Percentiles rank a stretch among this genome's conserved stretches.
Evolutionary conservation across 371 early-diverging fungal species (phyloP).

Genomic region (Mucor circinelloides): DNA sequence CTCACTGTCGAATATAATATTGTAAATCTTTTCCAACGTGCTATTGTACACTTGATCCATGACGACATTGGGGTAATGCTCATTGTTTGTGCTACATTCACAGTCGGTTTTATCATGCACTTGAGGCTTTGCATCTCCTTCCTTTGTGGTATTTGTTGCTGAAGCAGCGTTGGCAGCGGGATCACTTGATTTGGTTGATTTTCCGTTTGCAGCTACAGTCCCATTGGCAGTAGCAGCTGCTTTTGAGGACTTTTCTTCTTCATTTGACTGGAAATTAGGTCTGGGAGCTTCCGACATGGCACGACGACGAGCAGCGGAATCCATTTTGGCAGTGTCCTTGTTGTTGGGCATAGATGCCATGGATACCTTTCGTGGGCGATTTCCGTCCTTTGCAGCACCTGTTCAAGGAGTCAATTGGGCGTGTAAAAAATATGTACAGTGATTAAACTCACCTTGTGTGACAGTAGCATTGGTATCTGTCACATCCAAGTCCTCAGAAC

Average conservation of each 20-base stretch:
- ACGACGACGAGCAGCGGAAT: slow-evolving; percentile 9
- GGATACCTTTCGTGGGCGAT: slow-evolving; percentile 7
- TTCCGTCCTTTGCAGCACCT: background rate
- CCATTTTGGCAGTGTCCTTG: background rate
- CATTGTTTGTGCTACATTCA: slow-evolving; percentile 45
- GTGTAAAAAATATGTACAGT: background rate
- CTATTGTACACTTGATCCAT: slow-evolving; percentile 52
- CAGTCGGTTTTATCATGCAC: slow-evolving; percentile 34
- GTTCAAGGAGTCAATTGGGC: background rate
- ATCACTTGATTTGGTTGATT: background rate
- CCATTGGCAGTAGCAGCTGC: background rate
- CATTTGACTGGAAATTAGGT: slow-evolving; percentile 6
- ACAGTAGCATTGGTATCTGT: background rate
- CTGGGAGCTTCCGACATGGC: slow-evolving; percentile 28
- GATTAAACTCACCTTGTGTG: background rate
- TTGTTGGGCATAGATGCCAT: slow-evolving; percentile 6
- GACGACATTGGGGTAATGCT: slow-evolving; percentile 50
- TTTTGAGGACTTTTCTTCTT: background rate
- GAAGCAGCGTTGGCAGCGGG: background rate
- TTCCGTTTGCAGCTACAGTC: background rate
- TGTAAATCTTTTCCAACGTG: slow-evolving; percentile 49
- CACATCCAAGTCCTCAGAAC: background rate
- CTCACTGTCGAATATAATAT: slow-evolving; percentile 41
- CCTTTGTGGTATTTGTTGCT: background rate
- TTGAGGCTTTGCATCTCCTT: background rate